A percentile compares a stretch with the other conserved stretches of the same genome.
Conservation (phyloP, 768 basidiomycete species). For the Pluteus cervinus region DNA sequence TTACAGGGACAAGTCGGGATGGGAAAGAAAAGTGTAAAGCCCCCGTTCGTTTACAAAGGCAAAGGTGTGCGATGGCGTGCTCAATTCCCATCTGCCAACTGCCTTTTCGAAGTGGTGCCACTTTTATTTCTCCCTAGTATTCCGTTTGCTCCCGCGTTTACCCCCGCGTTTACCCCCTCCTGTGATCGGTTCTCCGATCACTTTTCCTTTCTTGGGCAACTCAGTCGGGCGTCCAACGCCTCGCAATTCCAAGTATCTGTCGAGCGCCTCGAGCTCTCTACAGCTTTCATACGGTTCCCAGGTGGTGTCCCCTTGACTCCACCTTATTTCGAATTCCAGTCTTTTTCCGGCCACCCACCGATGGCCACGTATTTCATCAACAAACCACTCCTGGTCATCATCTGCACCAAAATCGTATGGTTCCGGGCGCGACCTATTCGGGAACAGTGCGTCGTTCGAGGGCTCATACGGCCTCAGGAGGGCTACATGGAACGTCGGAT, state of each 20-base stretch:
- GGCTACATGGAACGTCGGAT: constrained; percentile 28
- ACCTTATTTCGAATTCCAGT: constrained; percentile 20
- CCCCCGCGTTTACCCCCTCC: too few relatives aligned
- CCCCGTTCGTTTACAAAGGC: too few relatives aligned
- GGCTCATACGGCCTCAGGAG: constrained; percentile 21
- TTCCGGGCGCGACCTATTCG: constrained; percentile 15
- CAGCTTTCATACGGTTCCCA: constrained; percentile 22
- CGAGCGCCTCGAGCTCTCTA: constrained; percentile 20
- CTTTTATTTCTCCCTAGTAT: too few relatives aligned
- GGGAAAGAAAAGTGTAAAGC: too few relatives aligned
- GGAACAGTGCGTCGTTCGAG: constrained; percentile 28
- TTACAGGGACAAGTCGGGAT: too few relatives aligned
- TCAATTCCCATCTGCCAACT: too few relatives aligned
- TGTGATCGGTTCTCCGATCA: too few relatives aligned
- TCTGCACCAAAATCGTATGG: constrained; percentile 30
- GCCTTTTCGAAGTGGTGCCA: too few relatives aligned
- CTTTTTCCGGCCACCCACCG: constrained; percentile 8
- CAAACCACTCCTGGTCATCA: constrained; percentile 28
- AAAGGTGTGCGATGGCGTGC: too few relatives aligned
- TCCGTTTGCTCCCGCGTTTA: too few relatives aligned
- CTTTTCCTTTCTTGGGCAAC: too few relatives aligned
- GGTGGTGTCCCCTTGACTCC: constrained; percentile 25
- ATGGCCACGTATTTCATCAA: constrained; percentile 27
- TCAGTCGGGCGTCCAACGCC: too few relatives aligned
- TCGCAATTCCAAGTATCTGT: constrained; percentile 22